These are phyloP conservation scores for Berkeleyomyces rouxiae DNA, from an alignment of 2,329 filamentous ascomycete species.

Conservation along the genomic window DNA sequence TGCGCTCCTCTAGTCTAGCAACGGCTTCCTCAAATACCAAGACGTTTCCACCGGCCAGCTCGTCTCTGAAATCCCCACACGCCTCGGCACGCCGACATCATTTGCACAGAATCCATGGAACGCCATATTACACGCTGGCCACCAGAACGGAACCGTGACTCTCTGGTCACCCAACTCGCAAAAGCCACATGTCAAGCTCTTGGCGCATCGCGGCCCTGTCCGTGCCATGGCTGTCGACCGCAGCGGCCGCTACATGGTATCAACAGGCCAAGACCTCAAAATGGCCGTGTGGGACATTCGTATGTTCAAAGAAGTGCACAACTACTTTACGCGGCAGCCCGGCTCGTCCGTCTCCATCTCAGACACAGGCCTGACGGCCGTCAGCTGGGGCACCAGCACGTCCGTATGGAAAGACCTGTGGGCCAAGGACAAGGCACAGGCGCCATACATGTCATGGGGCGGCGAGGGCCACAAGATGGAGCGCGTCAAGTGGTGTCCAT, in stretches of 20 bases:
- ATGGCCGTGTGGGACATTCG: constrained; percentile 96
- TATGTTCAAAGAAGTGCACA: constrained; percentile 84
- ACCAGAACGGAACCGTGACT: constrained; percentile 88
- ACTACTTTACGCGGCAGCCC: constrained; percentile 69
- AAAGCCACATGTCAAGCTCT: constrained; percentile 74
- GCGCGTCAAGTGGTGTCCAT: constrained; percentile 79
- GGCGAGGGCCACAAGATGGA: constrained; percentile 70
- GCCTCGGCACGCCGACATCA: constrained; percentile 66
- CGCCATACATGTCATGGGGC: constrained; percentile 86
- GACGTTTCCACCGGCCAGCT: constrained; percentile 87
- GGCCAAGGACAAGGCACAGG: constrained; percentile 63
- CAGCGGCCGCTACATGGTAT: constrained; percentile 90
- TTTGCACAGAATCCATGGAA: constrained; percentile 84
- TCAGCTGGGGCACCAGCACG: constrained; percentile 79
- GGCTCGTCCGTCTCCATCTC: constrained; percentile 76
- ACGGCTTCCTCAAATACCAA: constrained; percentile 80
- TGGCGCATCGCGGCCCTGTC: constrained; percentile 80
- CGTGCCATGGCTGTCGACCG: constrained; percentile 71
- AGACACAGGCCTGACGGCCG: constrained; percentile 71
- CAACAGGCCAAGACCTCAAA: constrained; percentile 71
- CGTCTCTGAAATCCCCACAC: constrained; percentile 71
- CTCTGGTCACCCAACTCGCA: constrained; percentile 89
- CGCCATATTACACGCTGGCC: constrained; percentile 77
- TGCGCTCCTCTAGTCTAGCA: constrained; percentile 40
- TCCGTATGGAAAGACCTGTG: constrained; percentile 88